These are phyloP conservation scores for Pyrenophora tritici-repentis DNA, from an alignment of 2,329 filamentous ascomycete genomes.

Conservation along the genomic window DNA sequence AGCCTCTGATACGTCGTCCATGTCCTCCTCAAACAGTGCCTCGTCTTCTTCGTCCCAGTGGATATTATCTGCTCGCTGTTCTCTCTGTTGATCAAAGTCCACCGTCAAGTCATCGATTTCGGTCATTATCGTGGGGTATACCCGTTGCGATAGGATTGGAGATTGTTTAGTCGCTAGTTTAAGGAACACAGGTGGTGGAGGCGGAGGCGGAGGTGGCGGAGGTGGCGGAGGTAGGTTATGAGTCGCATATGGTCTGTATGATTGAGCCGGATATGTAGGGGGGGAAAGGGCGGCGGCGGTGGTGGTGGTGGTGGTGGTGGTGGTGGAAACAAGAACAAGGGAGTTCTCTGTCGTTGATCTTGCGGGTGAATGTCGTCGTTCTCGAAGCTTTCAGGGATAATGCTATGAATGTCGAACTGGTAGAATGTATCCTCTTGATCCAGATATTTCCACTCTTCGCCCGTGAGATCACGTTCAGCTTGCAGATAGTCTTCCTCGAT, in stretches of 20 bases:
- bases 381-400: not conserved
- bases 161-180: no score
- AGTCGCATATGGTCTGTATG: not conserved
- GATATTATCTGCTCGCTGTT: not conserved
- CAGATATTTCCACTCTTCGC: constrained; percentile 25
- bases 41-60: not conserved
- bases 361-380: not conserved
- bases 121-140: not conserved
- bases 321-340: not conserved
- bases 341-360: not conserved
- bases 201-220: constrained; percentile 2
- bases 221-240: not conserved
- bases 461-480: constrained; percentile 18
- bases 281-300: not conserved
- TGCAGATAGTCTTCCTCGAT: constrained; percentile 25
- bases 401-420: constrained; percentile 17
- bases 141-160: no score
- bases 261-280: not conserved
- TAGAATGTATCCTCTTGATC: constrained; percentile 27
- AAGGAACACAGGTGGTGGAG: not conserved
- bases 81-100: not conserved
- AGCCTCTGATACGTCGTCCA: not conserved
- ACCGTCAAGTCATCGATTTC: not conserved
- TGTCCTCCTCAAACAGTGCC: not conserved
- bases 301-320: not conserved